Percentiles rank a stretch among this genome's conserved stretches.
Evolutionary conservation across 352 stramenopile genomes (phyloP).

Genomic region (Phytopythium cucurbitacearum): DNA sequence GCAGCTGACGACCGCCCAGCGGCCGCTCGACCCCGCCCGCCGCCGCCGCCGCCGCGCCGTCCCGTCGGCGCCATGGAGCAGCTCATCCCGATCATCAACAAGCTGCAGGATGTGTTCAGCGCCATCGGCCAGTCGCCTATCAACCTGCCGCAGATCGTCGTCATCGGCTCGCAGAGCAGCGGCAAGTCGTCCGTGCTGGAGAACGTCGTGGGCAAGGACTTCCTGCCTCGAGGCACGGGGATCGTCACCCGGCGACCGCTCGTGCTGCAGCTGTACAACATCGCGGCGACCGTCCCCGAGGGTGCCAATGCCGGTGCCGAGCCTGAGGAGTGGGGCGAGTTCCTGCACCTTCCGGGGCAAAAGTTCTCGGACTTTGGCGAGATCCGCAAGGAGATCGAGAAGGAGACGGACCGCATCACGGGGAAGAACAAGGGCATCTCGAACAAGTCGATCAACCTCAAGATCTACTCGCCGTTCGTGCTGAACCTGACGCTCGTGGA

Average conservation of each 20-base stretch:
- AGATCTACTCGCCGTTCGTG: conserved; percentile 97
- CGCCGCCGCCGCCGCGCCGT: conserved; percentile 1
- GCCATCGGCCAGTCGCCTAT: conserved; percentile 94
- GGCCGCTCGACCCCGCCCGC: neutral
- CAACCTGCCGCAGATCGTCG: conserved; percentile 98
- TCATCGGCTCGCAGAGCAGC: conserved; percentile 96
- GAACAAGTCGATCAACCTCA: conserved; percentile 98
- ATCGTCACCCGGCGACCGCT: conserved; percentile 98
- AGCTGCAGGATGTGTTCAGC: conserved; percentile 99
- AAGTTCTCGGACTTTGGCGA: conserved; percentile 97
- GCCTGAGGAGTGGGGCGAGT: conserved; percentile 96
- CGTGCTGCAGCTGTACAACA: conserved; percentile 98
- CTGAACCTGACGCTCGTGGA: conserved; percentile 99
- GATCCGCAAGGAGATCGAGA: conserved; percentile 97
- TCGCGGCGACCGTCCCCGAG: conserved; percentile 17
- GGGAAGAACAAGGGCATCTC: conserved; percentile 98
- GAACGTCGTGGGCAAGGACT: conserved; percentile 94
- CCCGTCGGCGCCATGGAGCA: conserved; percentile 89
- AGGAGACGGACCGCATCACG: conserved; percentile 96
- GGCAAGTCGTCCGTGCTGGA: conserved; percentile 96
- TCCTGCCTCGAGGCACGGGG: conserved; percentile 95
- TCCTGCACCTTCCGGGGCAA: conserved; percentile 94
- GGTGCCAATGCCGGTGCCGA: conserved; percentile 24
- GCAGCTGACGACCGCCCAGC: neutral
- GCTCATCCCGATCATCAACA: conserved; percentile 99